These are phyloP conservation scores for Aspergillus udagawae DNA, from an alignment of 2,329 filamentous ascomycete genomes.

Conservation along the genomic window DNA sequence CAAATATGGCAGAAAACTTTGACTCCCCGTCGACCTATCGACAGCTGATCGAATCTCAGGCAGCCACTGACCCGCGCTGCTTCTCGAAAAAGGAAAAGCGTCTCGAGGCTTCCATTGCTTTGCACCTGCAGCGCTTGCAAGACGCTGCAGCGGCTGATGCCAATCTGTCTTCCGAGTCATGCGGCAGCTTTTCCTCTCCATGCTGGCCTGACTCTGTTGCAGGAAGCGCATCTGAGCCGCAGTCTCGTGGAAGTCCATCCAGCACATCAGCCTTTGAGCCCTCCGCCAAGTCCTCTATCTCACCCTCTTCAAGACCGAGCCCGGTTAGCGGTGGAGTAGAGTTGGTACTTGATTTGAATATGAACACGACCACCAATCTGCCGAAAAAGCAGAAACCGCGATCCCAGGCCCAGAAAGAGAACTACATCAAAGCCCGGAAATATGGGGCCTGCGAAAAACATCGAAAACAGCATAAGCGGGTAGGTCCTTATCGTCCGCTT, in stretches of 20 bases:
- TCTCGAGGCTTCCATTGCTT: conserved; percentile 38
- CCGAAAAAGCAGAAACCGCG: conserved; percentile 41
- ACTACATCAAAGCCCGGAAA: conserved; percentile 41
- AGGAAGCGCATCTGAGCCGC: conserved; percentile 20
- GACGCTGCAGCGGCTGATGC: conserved; percentile 25
- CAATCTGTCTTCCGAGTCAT: conserved; percentile 26
- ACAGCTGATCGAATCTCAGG: conserved; percentile 34
- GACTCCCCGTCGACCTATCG: conserved; percentile 19
- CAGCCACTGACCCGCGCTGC: conserved; percentile 32
- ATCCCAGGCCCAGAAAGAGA: conserved; percentile 40
- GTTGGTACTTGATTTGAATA: conserved; percentile 41
- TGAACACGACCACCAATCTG: conserved; percentile 40
- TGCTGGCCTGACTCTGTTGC: conserved; percentile 28
- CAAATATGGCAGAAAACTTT: neutral
- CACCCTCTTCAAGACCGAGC: conserved; percentile 15
- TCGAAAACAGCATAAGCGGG: conserved; percentile 41
- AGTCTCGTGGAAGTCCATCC: conserved; percentile 19
- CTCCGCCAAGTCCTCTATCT: conserved; percentile 7
- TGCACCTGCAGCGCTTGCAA: conserved; percentile 38
- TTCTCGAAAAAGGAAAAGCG: conserved; percentile 39
- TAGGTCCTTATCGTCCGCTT: conserved; percentile 9
- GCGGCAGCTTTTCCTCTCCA: conserved; percentile 29
- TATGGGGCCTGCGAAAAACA: conserved; percentile 43
- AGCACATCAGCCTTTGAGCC: conserved; percentile 15
- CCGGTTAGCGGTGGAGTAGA: conserved; percentile 27